Percentiles rank a stretch among this genome's conserved stretches.
Conservation (phyloP, 1,284 basidiomycete species). For the Boletus semigastroideus region DNA sequence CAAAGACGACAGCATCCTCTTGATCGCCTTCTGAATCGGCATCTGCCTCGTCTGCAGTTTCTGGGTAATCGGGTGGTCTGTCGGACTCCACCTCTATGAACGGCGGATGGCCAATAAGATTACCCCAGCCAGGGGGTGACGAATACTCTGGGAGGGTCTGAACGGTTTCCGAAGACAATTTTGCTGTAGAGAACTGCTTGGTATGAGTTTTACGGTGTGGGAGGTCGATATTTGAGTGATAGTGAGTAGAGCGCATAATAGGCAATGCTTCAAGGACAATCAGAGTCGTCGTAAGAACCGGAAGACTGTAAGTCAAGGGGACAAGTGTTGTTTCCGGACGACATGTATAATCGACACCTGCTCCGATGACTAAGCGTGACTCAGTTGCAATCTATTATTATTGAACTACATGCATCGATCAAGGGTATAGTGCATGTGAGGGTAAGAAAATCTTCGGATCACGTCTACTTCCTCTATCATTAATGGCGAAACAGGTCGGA, state of each 20-base stretch:
- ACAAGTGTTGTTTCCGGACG: neutral
- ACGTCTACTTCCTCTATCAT: constrained; percentile 1
- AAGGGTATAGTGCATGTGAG: neutral
- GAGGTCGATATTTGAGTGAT: constrained; percentile 16
- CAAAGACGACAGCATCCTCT: constrained; percentile 25
- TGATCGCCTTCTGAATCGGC: constrained; percentile 53
- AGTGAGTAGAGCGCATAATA: constrained; percentile 15
- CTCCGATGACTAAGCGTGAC: constrained; percentile 27
- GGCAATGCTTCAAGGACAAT: constrained; percentile 1
- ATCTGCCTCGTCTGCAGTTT: constrained; percentile 74
- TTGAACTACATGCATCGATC: neutral
- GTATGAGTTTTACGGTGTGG: constrained; percentile 43
- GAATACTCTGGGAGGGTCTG: constrained; percentile 68
- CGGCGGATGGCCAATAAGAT: neutral
- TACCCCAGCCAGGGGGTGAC: constrained; percentile 36
- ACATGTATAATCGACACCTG: neutral
- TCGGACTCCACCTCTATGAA: constrained; percentile 42
- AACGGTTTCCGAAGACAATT: constrained; percentile 68
- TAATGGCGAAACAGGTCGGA: neutral
- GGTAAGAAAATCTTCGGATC: neutral
- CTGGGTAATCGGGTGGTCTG: constrained; percentile 70
- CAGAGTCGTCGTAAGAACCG: constrained; percentile 8
- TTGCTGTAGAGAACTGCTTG: constrained; percentile 55
- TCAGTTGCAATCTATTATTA: neutral
- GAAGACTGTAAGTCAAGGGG: constrained; percentile 7